Evolutionary conservation across 78 protist species (phyloP), one percentile per base, ranked within the genome.

Genomic region (Polysphondylium violaceum): DNA sequence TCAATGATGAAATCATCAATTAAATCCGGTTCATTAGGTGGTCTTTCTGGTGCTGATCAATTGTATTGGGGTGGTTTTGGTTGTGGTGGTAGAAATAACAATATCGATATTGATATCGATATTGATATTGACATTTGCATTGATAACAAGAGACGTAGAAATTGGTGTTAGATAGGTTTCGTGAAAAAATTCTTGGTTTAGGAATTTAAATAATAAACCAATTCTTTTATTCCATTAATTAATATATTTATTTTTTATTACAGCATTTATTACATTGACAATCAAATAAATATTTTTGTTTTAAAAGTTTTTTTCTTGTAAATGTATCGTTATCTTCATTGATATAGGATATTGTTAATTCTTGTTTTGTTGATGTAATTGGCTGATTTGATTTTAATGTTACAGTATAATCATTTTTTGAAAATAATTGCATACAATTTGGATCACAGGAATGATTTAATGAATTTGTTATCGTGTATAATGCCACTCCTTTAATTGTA

Each of bases 201-300:
- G n/a, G n/a, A n/a, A n/a, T n/a, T n/a, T n/a, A n/a, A n/a, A n/a
- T n/a, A n/a, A n/a, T n/a, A n/a, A n/a, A n/a, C n/a, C n/a, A n/a
- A n/a, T n/a, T n/a, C n/a, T n/a, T n/a, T n/a, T n/a, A n/a, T n/a
- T n/a, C n/a, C n/a, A n/a, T n/a, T n/a, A n/a, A n/a, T n/a, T 17
- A 56, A 7, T 17, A 56, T 16, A 19, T 68, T 16, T 68, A 68
- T 68, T 41, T 50, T 23, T 25, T 25, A 25, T 9, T 27, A 27
- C 27, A 33, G 68, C 89, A 81, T 81, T 68, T 81, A 25, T 33
- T 47, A 81, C 89, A 81, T 31, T 56, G n/a, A 83, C 91, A 83
- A 29, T 69, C 38, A 43, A 83, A 83, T 11, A 35, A 40, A 58
- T 83, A 83, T 21, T 58, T 67, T 8, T 83, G 27, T n/a, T 31